These are phyloP conservation scores for Thamnidium elegans DNA, from an alignment of 192 early-diverging fungal species.

Conservation along the genomic window DNA sequence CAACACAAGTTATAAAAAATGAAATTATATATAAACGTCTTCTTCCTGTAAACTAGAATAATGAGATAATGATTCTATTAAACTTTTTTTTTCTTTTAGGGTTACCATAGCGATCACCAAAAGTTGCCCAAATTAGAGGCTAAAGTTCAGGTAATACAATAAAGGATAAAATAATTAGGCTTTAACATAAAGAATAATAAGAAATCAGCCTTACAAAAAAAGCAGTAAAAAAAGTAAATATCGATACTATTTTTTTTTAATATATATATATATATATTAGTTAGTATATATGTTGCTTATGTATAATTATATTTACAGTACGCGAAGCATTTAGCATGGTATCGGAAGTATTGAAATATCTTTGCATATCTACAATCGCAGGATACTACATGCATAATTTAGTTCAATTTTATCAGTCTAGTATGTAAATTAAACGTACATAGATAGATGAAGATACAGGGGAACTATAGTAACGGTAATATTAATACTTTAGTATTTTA, in stretches of 20 bases:
- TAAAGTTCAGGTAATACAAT: neutral
- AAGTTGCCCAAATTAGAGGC: slow-evolving; percentile 29
- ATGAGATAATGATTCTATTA: too few relatives aligned
- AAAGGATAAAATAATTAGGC: neutral
- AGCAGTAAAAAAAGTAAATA: slow-evolving; percentile 30
- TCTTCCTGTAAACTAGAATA: neutral
- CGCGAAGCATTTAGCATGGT: slow-evolving; percentile 30
- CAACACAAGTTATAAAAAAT: slow-evolving; percentile 18
- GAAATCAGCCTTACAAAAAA: slow-evolving; percentile 24
- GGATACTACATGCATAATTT: slow-evolving; percentile 18
- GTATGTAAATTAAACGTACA: slow-evolving; percentile 4
- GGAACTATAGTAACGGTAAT: slow-evolving; percentile 3
- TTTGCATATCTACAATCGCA: slow-evolving; percentile 23
- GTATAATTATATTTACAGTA: slow-evolving; percentile 8
- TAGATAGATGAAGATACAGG: slow-evolving; percentile 25
- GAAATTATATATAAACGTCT: slow-evolving; percentile 29
- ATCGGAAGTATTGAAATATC: slow-evolving; percentile 19
- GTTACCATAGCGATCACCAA: slow-evolving; percentile 17
- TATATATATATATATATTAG: too few relatives aligned
- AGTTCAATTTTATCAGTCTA: neutral
- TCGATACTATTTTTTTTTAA: slow-evolving; percentile 9
- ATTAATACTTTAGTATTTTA: too few relatives aligned
- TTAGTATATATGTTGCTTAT: neutral
- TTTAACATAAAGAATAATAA: too few relatives aligned
- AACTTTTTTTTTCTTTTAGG: too few relatives aligned